Base-by-base conservation (phyloP, 1,139 yeast genomes). In the Kodamaea derodonti region DNA sequence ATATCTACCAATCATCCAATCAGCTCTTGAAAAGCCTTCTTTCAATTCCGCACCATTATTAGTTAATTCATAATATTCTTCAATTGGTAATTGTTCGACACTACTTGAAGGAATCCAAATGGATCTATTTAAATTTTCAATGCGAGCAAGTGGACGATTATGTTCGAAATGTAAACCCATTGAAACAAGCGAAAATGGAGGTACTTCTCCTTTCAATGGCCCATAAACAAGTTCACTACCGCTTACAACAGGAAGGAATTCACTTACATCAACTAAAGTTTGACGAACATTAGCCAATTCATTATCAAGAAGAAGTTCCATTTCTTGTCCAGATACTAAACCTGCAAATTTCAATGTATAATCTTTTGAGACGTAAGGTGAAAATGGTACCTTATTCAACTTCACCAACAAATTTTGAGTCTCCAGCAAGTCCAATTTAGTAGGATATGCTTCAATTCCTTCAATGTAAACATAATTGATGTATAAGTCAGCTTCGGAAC, bases 21-120 rank as follows among this genome's bases (percentile, higher is more conserved):
- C 88, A 10, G 79, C 73, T 56, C 97, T 75, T 16, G 90, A 79
- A 54, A 86, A 90, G 1, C 94, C 92, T 8, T 64, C 50, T 32
- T 68, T 61, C 47, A 90, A 69, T 39, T 66, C 66, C 8, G 95
- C 95, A 20, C 85, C 97, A 23, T 65, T 65, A 54, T 92, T 86
- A 30, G 82, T 74, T 32, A 90, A 51, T 62, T 88, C 92, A 55
- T 87, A 90, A 50, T 83, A 80, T 55, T 94, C 98, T 54, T 87
- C 95, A 34, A 88, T 71, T 26, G 66, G 62, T 29, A 69, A 58
- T 36, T 61, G 61, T 31, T 58, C 64, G 9, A 64, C 62, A 35
- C 56, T 61, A 24, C 69, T 58, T 5, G 69, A 68, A 16, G 75
- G 75, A 30, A 69, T 46, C 96, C 97, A 90, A 32, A 86, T 60